Percentiles rank a stretch among this genome's conserved stretches.
Conservation (phyloP, 441 rosid genomes). For the Breynia disticha region DNA sequence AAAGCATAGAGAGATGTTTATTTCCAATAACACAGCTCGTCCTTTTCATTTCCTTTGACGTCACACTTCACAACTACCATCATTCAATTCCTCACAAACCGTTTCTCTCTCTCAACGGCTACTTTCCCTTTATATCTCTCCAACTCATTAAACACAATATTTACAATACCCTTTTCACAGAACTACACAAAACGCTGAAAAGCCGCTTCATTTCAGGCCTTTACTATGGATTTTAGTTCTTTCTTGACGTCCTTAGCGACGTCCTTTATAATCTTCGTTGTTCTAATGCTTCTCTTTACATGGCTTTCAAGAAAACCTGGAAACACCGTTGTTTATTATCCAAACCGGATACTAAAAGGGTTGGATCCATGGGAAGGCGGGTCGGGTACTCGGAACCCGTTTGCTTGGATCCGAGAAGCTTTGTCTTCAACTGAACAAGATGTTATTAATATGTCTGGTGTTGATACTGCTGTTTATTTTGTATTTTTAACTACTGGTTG, state of each 20-base stretch:
- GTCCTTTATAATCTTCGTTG: conserved; percentile 45
- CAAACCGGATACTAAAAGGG: conserved; percentile 70
- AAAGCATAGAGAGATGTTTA: too few species aligned
- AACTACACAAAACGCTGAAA: too few species aligned
- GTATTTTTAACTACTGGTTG: conserved; percentile 84
- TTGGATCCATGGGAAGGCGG: conserved; percentile 71
- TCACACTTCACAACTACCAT: too few species aligned
- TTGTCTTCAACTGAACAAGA: conserved; percentile 61
- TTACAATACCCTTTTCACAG: too few species aligned
- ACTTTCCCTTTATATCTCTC: too few species aligned
- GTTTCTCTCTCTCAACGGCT: too few species aligned
- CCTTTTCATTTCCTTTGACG: too few species aligned
- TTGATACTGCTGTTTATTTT: conserved; percentile 90
- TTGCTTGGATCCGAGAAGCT: conserved; percentile 73
- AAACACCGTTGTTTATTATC: conserved; percentile 59
- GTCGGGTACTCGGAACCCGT: conserved; percentile 49
- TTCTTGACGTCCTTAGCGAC: conserved; percentile 82
- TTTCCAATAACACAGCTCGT: too few species aligned
- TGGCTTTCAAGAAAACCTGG: conserved; percentile 62
- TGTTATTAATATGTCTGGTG: conserved; percentile 51
- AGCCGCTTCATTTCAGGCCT: too few species aligned
- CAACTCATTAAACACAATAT: too few species aligned
- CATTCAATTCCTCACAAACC: too few species aligned
- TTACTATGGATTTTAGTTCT: conserved; percentile 56
- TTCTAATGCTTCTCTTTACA: conserved; percentile 58